Conservation (phyloP, 495 filamentous ascomycete genomes). For the Hypomontagnella monticulosa region DNA sequence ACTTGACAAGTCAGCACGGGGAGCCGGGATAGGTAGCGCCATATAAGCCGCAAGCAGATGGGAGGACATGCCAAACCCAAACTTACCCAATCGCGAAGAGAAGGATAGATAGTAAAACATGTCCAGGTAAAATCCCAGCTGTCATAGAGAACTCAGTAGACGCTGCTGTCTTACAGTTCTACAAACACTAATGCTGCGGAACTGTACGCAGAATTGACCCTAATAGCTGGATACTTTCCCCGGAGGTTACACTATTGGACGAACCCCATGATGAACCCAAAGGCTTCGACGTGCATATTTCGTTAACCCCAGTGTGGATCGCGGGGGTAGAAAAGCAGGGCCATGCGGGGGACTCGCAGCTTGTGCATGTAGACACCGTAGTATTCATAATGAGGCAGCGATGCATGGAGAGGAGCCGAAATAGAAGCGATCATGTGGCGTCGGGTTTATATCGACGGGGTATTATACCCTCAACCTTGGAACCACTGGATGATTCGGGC, state of each 20-base stretch:
- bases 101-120: slow-evolving; percentile 1
- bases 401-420: slow-evolving; percentile 38
- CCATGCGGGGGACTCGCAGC: slow-evolving; percentile 28
- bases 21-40: slow-evolving; percentile 23
- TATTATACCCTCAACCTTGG: slow-evolving; percentile 33
- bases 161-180: slow-evolving; percentile 5
- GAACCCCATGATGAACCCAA: slow-evolving; percentile 24
- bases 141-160: slow-evolving; percentile 1
- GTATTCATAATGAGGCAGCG: slow-evolving; percentile 30
- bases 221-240: slow-evolving; percentile 25
- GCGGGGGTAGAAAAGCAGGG: slow-evolving; percentile 32
- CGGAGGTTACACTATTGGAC: slow-evolving; percentile 20
- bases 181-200: slow-evolving; percentile 31
- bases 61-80: slow-evolving; percentile 15
- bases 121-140: slow-evolving; percentile 12
- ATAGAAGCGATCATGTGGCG: slow-evolving; percentile 39
- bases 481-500: slow-evolving; percentile 16
- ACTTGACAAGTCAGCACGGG: slow-evolving; percentile 37
- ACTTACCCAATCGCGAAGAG: slow-evolving; percentile 29
- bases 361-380: slow-evolving; percentile 14
- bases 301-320: slow-evolving; percentile 20
- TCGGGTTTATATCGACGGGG: slow-evolving; percentile 18
- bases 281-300: slow-evolving; percentile 12
- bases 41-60: slow-evolving; percentile 27
- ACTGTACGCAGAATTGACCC: slow-evolving; percentile 19